Percentiles rank a stretch among this genome's conserved stretches.
These are phyloP conservation scores for Melaleuca alternifolia DNA, from an alignment of 345 rosid genomes.

Conservation along the genomic window DNA sequence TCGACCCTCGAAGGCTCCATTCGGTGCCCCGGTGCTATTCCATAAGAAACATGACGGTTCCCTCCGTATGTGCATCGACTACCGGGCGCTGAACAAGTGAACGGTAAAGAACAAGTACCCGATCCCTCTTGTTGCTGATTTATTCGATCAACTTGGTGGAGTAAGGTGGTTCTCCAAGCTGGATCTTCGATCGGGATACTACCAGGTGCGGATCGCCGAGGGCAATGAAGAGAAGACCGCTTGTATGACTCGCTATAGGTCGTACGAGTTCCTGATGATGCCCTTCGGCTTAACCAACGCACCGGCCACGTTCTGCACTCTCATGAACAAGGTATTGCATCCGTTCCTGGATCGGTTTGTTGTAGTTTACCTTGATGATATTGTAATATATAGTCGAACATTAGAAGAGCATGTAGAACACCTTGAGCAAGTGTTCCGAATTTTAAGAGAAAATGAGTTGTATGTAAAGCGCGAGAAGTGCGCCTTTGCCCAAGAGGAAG, in stretches of 20 bases:
- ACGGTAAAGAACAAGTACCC: not conserved
- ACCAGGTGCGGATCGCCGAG: not conserved
- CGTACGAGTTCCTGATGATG: not conserved
- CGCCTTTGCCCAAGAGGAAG: not conserved
- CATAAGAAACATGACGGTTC: not conserved
- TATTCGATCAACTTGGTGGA: not conserved
- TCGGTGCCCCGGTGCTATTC: not conserved
- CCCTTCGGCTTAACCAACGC: not conserved
- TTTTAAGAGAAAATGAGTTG: not conserved
- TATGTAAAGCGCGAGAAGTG: not conserved
- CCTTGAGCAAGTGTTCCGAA: not conserved
- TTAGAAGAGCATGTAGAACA: not conserved
- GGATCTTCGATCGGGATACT: not conserved
- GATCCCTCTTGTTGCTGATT: not conserved
- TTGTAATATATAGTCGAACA: not conserved
- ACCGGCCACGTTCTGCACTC: not conserved
- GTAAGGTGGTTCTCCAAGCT: not conserved
- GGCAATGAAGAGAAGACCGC: not conserved
- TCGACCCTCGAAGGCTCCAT: not conserved
- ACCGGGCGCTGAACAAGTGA: not conserved
- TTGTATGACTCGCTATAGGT: not conserved
- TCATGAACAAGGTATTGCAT: not conserved
- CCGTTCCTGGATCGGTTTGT: not conserved
- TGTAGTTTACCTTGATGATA: not conserved
- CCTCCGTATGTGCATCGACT: not conserved